Evolutionary conservation across 257 asterid genomes (phyloP).

Genomic region (Solanum corneliomulleri): DNA sequence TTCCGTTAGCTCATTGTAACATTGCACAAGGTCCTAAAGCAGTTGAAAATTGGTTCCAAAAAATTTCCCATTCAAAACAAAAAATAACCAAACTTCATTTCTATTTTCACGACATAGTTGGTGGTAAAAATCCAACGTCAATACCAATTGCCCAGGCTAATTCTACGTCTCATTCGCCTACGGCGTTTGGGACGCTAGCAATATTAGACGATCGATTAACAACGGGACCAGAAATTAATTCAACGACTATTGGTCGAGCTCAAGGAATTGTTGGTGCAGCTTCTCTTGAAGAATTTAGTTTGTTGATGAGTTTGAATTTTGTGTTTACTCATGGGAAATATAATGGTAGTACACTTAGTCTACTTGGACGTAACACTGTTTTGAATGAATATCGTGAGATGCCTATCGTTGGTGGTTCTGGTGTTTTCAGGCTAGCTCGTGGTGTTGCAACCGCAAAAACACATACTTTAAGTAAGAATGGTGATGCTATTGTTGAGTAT

Average conservation of each 20-base stretch:
- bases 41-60: slow-evolving; percentile 16
- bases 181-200: slow-evolving; percentile 10
- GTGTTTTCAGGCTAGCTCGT: slow-evolving; percentile 38
- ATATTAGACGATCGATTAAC: slow-evolving; percentile 27
- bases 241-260: slow-evolving; percentile 36
- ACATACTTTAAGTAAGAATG: not conserved
- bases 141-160: slow-evolving; percentile 11
- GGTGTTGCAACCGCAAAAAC: slow-evolving; percentile 19
- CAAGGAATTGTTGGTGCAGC: slow-evolving; percentile 29
- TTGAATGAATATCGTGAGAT: slow-evolving; percentile 20
- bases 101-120: slow-evolving; percentile 28
- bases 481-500: slow-evolving; percentile 23
- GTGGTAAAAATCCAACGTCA: slow-evolving; percentile 11
- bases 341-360: slow-evolving; percentile 38
- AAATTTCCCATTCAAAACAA: slow-evolving; percentile 6
- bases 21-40: slow-evolving; percentile 6
- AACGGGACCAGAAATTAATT: slow-evolving; percentile 2
- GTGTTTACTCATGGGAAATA: slow-evolving; percentile 26
- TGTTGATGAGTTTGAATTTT: slow-evolving; percentile 19
- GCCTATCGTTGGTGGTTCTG: slow-evolving; percentile 46
- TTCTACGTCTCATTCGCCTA: slow-evolving; percentile 6
- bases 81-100: slow-evolving; percentile 27
- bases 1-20: not conserved
- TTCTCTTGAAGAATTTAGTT: slow-evolving; percentile 7
- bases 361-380: slow-evolving; percentile 23